A percentile compares a stretch with the other conserved stretches of the same genome.
These are phyloP conservation scores for Danielia reshetovae DNA, from an alignment of 805 yeast species.

Conservation along the genomic window DNA sequence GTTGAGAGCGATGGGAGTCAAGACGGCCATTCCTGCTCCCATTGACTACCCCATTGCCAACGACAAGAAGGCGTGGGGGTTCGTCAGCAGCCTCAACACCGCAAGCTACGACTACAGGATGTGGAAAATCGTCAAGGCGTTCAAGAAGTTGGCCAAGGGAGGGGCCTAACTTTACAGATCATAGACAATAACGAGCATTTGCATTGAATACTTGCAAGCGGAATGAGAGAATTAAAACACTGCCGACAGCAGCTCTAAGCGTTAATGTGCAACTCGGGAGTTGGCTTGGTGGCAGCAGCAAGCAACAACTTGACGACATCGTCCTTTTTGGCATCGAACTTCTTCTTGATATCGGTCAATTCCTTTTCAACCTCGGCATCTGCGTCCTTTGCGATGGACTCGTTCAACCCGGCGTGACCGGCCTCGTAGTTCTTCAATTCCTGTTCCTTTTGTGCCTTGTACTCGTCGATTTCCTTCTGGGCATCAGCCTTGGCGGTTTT, in stretches of 20 bases:
- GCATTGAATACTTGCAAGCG: no score
- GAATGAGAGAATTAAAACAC: no score
- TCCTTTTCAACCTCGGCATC: slow-evolving; percentile 69
- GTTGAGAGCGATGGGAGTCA: slow-evolving; percentile 49
- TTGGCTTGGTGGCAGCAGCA: slow-evolving; percentile 74
- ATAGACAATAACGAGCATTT: no score
- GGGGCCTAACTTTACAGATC: no score
- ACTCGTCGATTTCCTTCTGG: slow-evolving; percentile 78
- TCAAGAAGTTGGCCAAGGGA: slow-evolving; percentile 35
- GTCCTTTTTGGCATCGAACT: slow-evolving; percentile 57
- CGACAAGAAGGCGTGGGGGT: slow-evolving; percentile 81
- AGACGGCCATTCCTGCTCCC: slow-evolving; percentile 81
- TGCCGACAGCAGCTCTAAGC: slow-evolving; percentile 32
- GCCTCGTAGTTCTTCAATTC: slow-evolving; percentile 72
- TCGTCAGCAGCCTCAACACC: slow-evolving; percentile 74
- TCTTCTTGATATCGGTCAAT: slow-evolving; percentile 60
- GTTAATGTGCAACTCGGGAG: slow-evolving; percentile 79
- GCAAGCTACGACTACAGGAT: slow-evolving; percentile 77
- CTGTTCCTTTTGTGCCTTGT: slow-evolving; percentile 77
- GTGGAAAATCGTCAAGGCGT: slow-evolving; percentile 55
- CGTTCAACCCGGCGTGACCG: slow-evolving; percentile 72
- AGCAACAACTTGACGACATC: slow-evolving; percentile 73
- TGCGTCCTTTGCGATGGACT: slow-evolving; percentile 74
- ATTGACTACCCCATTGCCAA: slow-evolving; percentile 88
- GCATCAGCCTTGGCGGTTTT: slow-evolving; percentile 96